Evolutionary conservation across 148 eudicot genomes (phyloP).

Genomic region (Vaccinium darrowii): DNA sequence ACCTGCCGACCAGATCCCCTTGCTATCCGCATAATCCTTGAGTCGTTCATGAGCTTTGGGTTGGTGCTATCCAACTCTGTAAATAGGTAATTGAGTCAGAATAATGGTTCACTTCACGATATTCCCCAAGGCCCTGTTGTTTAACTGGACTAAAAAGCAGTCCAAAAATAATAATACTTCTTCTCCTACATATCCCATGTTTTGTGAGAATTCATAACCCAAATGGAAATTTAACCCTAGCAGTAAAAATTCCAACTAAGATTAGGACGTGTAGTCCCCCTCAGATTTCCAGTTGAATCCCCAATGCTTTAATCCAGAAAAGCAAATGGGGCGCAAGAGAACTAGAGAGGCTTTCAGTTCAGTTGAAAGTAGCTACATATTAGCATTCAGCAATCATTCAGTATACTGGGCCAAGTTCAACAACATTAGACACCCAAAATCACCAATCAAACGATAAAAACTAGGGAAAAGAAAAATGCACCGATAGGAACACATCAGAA

Average conservation of each 20-base stretch:
- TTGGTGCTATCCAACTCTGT: conserved; percentile 93
- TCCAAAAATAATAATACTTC: neutral
- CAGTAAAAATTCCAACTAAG: too few species aligned
- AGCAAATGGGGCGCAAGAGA: too few species aligned
- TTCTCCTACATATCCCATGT: neutral
- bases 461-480: neutral
- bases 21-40: conserved; percentile 87
- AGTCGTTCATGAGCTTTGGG: conserved; percentile 81
- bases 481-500: neutral
- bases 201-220: neutral
- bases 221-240: neutral
- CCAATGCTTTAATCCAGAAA: too few species aligned
- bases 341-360: too few species aligned
- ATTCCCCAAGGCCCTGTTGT: neutral
- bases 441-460: neutral
- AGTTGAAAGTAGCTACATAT: neutral
- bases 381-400: neutral
- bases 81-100: neutral
- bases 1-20: conserved; percentile 79
- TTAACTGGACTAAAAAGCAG: neutral
- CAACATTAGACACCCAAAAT: neutral
- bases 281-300: too few species aligned
- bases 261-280: too few species aligned
- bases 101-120: neutral
- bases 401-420: neutral